Evolutionary conservation across 768 basidiomycete species (phyloP), one percentile per base, ranked within the genome.

Genomic region (Calocybe gangraenosa): DNA sequence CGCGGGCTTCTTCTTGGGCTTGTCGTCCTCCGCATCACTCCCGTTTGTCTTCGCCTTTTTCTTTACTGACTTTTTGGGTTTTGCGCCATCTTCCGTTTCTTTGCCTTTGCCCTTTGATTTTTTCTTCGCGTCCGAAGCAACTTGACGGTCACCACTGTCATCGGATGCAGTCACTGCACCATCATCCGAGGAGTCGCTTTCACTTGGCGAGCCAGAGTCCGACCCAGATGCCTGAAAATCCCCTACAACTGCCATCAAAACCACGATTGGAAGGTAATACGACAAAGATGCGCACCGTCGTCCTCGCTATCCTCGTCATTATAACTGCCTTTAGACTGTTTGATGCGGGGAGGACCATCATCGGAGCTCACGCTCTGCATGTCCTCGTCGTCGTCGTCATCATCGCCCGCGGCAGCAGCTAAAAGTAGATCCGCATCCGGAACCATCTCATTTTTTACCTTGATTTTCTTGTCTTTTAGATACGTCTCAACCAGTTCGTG

Each of bases 381-480:
- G 58, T 88, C 87, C 49, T 87, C 86, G 50, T 83, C 82, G 40
- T 90, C 82, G 44, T 90, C 89, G 32, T 84, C 84, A 40, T 83
- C 84, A 50, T 81, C 81, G 2, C 70, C 84, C 1, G 65, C 82
- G 17, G 68, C 82, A 18, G 79, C 78, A 37, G 74, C 76, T 65
- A 89, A 65, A 55, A 88, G 73, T 50, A 89, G 69, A 58, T 92
- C 84, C 15, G 83, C 84, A 58, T 96, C 94, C 11, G 88, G 85
- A 42, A 87, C 79, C 79, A 93, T 92, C 77, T 95, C 92, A 64
- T 92, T 95, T 79, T 96, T 96, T 52, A 95, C 79, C 56, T 83
- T 80, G 53, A 98, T 79, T 65, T 93, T 94, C 75, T 96, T 95
- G 21, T 87, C 83, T 56, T 82, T 82, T 55, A 99, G 66, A 64